Percentiles rank a stretch among this genome's conserved stretches.
Evolutionary conservation across 768 basidiomycete species (phyloP).

Genomic region (Pleurotus ostreatus): DNA sequence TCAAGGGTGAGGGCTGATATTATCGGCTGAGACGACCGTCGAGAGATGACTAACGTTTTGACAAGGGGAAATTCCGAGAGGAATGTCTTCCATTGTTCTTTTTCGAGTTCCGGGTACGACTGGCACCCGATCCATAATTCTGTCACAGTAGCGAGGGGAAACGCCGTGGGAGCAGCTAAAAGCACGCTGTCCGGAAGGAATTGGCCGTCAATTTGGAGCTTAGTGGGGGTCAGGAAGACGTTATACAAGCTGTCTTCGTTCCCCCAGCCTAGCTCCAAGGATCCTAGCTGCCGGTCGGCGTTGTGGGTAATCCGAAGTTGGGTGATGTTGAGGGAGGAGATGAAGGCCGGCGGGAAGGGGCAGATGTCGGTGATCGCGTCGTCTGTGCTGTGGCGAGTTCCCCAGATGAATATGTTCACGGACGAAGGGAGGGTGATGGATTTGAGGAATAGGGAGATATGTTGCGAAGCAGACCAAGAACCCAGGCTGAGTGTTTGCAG

Average conservation of each 20-base stretch:
- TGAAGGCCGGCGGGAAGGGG: conserved; percentile 1
- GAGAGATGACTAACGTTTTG: not conserved
- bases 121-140: conserved; percentile 6
- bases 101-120: not conserved
- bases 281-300: conserved; percentile 2
- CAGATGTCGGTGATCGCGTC: conserved; percentile 3
- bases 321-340: conserved; percentile 6
- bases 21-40: conserved; percentile 2
- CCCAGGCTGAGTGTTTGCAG: not conserved
- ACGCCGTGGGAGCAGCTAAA: not conserved
- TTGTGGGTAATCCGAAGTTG: conserved; percentile 6
- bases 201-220: conserved; percentile 2
- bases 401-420: conserved; percentile 3
- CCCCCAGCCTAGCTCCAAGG: conserved; percentile 5
- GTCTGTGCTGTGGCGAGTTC: not conserved
- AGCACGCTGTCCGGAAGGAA: not conserved
- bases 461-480: conserved; percentile 3
- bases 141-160: not conserved
- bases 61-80: not conserved
- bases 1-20: conserved; percentile 1
- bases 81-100: not conserved
- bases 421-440: not conserved
- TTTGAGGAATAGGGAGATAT: not conserved
- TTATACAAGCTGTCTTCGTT: conserved; percentile 5
- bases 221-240: conserved; percentile 1